phyloP scores from a whole-genome alignment of 129 eudicot species.

The sunflower (Helianthus annuus) region DNA sequence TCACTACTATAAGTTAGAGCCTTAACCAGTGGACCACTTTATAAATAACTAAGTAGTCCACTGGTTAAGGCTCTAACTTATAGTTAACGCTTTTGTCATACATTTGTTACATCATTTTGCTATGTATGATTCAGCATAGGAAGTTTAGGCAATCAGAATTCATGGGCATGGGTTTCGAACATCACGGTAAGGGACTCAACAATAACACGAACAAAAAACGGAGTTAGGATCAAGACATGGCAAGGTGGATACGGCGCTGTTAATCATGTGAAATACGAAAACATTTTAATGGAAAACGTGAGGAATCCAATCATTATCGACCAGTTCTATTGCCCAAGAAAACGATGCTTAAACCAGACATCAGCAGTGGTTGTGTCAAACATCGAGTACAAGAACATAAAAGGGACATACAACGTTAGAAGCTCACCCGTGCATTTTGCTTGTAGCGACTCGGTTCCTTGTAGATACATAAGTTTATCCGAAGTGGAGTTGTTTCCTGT shows the following conservation, averaged over 20 bases:
- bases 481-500: conserved; percentile 57
- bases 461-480: conserved; percentile 48
- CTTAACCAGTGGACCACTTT: too few relatives aligned
- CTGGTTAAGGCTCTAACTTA: too few relatives aligned
- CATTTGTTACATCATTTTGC: background rate
- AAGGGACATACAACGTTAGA: conserved; percentile 39
- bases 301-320: conserved; percentile 63
- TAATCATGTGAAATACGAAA: conserved; percentile 36
- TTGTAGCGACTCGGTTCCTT: conserved; percentile 64
- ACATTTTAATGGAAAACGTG: conserved; percentile 53
- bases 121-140: conserved; percentile 51
- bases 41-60: too few relatives aligned
- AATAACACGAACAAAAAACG: conserved; percentile 51
- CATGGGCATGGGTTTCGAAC: conserved; percentile 61
- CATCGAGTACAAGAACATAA: conserved; percentile 33
- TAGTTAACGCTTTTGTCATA: background rate
- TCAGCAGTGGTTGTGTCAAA: conserved; percentile 37
- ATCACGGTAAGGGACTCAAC: conserved; percentile 50
- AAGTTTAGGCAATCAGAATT: conserved; percentile 58
- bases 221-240: conserved; percentile 71
- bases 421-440: conserved; percentile 55
- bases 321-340: conserved; percentile 53
- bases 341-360: conserved; percentile 45
- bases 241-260: conserved; percentile 71
- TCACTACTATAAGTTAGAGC: too few relatives aligned